Conservation (phyloP, 345 rosid species). For the Brassica juncea region DNA sequence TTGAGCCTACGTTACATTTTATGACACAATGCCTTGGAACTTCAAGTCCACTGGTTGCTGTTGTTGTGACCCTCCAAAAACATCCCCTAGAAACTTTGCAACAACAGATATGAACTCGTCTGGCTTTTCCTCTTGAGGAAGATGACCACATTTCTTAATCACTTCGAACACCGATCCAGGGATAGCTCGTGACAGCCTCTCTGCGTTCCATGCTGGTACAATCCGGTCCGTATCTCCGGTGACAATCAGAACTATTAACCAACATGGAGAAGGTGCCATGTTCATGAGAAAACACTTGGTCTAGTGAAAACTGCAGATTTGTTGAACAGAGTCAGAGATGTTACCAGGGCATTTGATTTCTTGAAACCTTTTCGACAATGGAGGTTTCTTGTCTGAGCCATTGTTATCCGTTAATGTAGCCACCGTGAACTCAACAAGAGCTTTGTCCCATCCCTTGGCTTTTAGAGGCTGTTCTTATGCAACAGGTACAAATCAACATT, state of each 20-base stretch:
- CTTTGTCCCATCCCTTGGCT: slow-evolving; percentile 76
- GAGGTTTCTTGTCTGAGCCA: slow-evolving; percentile 50
- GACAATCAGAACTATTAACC: slow-evolving; percentile 60
- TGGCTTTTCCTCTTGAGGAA: slow-evolving; percentile 86
- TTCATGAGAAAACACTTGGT: not conserved
- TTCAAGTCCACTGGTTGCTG: not conserved
- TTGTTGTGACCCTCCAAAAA: slow-evolving; percentile 43
- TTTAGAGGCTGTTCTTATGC: slow-evolving; percentile 56
- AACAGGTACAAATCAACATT: not conserved
- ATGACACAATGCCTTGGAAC: slow-evolving; percentile 33
- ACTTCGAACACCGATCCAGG: slow-evolving; percentile 70
- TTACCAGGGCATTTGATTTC: slow-evolving; percentile 79
- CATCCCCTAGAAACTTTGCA: slow-evolving; percentile 61
- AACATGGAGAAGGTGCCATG: slow-evolving; percentile 16
- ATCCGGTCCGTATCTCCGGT: slow-evolving; percentile 83
- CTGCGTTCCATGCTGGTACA: slow-evolving; percentile 89
- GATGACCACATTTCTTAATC: slow-evolving; percentile 79
- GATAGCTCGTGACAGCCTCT: slow-evolving; percentile 66
- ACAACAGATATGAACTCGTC: slow-evolving; percentile 74
- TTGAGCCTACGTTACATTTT: not conserved
- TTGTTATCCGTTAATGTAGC: slow-evolving; percentile 50
- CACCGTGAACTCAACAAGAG: slow-evolving; percentile 73
- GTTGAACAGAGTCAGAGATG: not conserved
- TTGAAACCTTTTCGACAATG: slow-evolving; percentile 54
- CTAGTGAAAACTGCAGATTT: not conserved